Conservation (phyloP, 495 filamentous ascomycete species). For the Achaetomiella virescens region DNA sequence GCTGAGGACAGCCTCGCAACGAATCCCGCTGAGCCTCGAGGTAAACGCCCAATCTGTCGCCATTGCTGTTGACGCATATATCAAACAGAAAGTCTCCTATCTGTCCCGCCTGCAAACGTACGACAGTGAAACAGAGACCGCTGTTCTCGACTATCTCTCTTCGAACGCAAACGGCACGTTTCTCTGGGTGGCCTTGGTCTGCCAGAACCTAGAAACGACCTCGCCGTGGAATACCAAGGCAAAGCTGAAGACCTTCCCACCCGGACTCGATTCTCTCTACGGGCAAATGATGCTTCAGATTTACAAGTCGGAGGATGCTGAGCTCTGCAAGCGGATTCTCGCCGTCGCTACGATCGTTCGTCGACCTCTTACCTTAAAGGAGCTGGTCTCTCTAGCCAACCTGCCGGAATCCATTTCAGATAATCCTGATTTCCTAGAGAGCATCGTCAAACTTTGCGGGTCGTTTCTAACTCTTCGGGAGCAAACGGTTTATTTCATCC, state of each 20-base stretch:
- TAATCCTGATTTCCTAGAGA: not conserved
- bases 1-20: slow-evolving; percentile 14
- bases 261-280: slow-evolving; percentile 18
- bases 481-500: slow-evolving; percentile 11
- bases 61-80: slow-evolving; percentile 25
- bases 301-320: not conserved
- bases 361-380: slow-evolving; percentile 17
- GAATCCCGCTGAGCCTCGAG: slow-evolving; percentile 29
- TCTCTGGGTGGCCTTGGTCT: slow-evolving; percentile 30
- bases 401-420: not conserved
- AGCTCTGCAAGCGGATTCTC: slow-evolving; percentile 19
- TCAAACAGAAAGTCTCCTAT: slow-evolving; percentile 28
- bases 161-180: slow-evolving; percentile 1
- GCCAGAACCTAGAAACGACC: slow-evolving; percentile 16
- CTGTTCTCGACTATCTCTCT: slow-evolving; percentile 9
- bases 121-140: slow-evolving; percentile 9
- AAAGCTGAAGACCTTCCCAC: slow-evolving; percentile 10
- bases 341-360: slow-evolving; percentile 1
- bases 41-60: slow-evolving; percentile 21
- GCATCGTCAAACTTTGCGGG: slow-evolving; percentile 20
- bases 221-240: not conserved
- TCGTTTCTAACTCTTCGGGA: too few relatives aligned
- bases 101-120: slow-evolving; percentile 14
- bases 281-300: not conserved
- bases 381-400: slow-evolving; percentile 14